phyloP scores from a whole-genome alignment of 164 flowering plant genomes.

The Vitis riparia region DNA sequence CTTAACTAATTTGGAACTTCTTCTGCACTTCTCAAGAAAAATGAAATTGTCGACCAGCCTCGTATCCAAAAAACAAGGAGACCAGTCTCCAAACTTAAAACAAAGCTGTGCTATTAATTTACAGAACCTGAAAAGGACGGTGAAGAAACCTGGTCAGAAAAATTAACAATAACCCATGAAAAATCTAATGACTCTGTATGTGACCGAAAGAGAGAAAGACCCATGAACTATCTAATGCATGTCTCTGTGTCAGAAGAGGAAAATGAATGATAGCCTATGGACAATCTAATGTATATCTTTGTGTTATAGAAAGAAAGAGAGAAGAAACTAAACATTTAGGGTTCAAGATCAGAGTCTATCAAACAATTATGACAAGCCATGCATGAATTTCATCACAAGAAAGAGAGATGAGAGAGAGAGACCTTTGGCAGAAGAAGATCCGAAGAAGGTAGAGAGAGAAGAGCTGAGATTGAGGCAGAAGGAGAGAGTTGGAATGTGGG shows the following conservation, averaged over 20 bases:
- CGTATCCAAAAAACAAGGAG: neutral
- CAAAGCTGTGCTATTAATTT: too few relatives aligned
- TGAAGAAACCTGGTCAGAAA: too few relatives aligned
- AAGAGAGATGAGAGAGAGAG: neutral
- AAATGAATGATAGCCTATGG: too few relatives aligned
- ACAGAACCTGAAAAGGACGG: too few relatives aligned
- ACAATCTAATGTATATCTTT: too few relatives aligned
- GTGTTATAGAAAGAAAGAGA: neutral
- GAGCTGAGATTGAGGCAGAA: constrained; percentile 7
- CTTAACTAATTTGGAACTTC: neutral
- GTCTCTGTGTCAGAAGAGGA: too few relatives aligned
- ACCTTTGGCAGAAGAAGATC: neutral
- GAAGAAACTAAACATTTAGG: neutral
- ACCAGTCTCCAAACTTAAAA: neutral
- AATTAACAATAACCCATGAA: too few relatives aligned
- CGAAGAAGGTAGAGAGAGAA: constrained; percentile 10
- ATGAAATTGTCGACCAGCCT: neutral
- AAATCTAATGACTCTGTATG: too few relatives aligned
- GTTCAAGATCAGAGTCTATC: neutral
- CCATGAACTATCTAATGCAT: too few relatives aligned
- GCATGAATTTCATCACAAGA: neutral
- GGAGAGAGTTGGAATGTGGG: constrained; percentile 6
- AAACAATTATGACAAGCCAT: neutral
- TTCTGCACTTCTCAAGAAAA: neutral
- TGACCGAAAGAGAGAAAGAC: too few relatives aligned